Base-by-base conservation (phyloP, 331 rosid species). In the Arachis monticola region DNA sequence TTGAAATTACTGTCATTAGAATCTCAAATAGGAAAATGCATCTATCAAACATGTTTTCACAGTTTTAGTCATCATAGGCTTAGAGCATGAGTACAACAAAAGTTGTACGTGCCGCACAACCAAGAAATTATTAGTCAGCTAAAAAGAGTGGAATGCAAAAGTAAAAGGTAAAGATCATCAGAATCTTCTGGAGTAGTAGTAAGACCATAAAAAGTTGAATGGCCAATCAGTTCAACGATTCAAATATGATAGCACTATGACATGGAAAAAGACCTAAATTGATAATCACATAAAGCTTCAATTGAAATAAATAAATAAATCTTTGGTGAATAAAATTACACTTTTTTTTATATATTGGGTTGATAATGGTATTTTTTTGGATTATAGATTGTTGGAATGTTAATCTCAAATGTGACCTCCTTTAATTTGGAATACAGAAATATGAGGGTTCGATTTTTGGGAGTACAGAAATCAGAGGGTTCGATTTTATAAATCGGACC, bases 271-370 rank as follows among this genome's bases (percentile, higher is more conserved):
- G 62, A 6, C 48, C 64, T 0, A 41, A 41, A 55, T 47, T 52
- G 13, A 46, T 58, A 22, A 55, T 65, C 58, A 57, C 47, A 47
- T 44, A 55, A 72, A 35, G 78, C 60, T 59, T 14, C 31, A 50
- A 59, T 9, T 51, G 41, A 9, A 35, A 35, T 35, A 9, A 35
- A 35, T 35, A 35, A 35, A 35, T 35, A 35, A 35, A 35, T 35
- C 40, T 35, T 4, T 35, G 40, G 40, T 35, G 40, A 35, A 35
- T 11, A 27, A 27, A 17, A 17, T 17, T 17, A 17, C 22, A 17
- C 22, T 17, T 17, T 17, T 17, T 17, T 17, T 17, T 17, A 17
- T 17, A 17, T 17, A 17, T 17, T 17, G 22, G 22, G 22, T 17
- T 17, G 22, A 17, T 17, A 17, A 17, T 17, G 22, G 22, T 17